Evolutionary conservation across 139 green algal genomes (phyloP), one percentile per base, ranked within the genome.

Genomic region (Ulvella scutata): DNA sequence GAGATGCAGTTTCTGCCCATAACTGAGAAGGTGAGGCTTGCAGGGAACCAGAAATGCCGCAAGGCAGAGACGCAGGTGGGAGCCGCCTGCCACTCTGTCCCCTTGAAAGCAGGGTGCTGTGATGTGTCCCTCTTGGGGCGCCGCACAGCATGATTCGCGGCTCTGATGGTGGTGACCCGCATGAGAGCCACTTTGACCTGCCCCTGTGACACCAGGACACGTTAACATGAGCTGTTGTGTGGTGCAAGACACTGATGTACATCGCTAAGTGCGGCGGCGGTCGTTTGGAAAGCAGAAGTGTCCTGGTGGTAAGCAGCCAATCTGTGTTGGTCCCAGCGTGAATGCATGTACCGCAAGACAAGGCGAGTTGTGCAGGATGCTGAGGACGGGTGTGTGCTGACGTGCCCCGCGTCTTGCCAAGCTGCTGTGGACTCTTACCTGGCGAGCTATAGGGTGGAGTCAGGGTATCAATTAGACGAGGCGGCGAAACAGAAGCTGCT

Each of bases 1-100:
- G 73, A 74, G 44, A 81, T 85, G 61, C 77, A 84, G 43, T 60
- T 75, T 9, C 72, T 85, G 0, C 59, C 83, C 23, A 76, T 72
- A 0, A 73, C 78, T 0, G 80, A 84, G 4, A 85, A 85, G 83
- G 80, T 84, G 38, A 10, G 34, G 17, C 23, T 43, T 44, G 33
- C 23, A 51, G 34, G 23, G 9, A 36, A 34, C 33, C n/a, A n/a
- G 31, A n/a, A 67, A 26, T 67, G 51, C 51, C 51, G 51, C 51
- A 67, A 67, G 9, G 81, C 51, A 43, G 28, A 38, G 43, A 43
- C 26, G 6, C 28, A 28, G 10, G 33, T 43, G 62, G 20, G 34
- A 31, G 7, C 62, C n/a, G n/a, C n/a, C n/a, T n/a, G n/a, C n/a
- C n/a, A n/a, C n/a, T n/a, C n/a, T n/a, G n/a, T n/a, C n/a, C n/a